phyloP scores from a whole-genome alignment of 1,284 basidiomycete species.

The Irpex sp. region DNA sequence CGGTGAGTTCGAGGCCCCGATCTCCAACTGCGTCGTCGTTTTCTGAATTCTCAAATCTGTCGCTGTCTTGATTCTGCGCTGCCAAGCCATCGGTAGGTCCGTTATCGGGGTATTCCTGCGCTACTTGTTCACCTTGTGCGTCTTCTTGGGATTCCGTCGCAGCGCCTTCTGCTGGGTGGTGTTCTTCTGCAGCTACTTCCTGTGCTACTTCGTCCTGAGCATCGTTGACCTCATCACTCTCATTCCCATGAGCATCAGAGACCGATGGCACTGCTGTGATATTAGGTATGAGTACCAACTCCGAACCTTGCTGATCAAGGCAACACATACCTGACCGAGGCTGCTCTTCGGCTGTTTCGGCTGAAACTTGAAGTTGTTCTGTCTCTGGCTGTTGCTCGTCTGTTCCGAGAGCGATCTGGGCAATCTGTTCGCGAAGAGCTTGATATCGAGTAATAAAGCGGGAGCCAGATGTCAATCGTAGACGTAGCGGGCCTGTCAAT shows the following conservation, averaged over 20 bases:
- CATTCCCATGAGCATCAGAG: neutral
- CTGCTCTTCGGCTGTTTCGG: neutral
- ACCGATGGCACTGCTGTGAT: neutral
- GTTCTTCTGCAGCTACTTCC: neutral
- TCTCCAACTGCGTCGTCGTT: neutral
- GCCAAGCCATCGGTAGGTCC: conserved; percentile 4
- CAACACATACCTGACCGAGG: neutral
- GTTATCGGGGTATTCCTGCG: neutral
- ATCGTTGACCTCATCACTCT: conserved; percentile 5
- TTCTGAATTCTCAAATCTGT: conserved; percentile 1
- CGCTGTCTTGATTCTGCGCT: conserved; percentile 11
- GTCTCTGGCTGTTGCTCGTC: conserved; percentile 16
- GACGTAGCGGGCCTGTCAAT: conserved; percentile 58
- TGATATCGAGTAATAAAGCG: conserved; percentile 70
- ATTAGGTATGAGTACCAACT: neutral
- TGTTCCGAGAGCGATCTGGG: conserved; percentile 36
- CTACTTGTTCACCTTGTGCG: neutral
- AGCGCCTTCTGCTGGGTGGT: neutral
- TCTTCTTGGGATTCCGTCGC: neutral
- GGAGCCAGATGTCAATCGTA: conserved; percentile 50
- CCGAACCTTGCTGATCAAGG: neutral
- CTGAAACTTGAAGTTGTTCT: neutral
- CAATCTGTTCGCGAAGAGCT: conserved; percentile 54
- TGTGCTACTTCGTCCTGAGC: conserved; percentile 4
- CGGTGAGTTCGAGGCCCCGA: conserved; percentile 6